phyloP scores from a whole-genome alignment of 192 early-diverging fungal species.

The Pecoramyces ruminantium region DNA sequence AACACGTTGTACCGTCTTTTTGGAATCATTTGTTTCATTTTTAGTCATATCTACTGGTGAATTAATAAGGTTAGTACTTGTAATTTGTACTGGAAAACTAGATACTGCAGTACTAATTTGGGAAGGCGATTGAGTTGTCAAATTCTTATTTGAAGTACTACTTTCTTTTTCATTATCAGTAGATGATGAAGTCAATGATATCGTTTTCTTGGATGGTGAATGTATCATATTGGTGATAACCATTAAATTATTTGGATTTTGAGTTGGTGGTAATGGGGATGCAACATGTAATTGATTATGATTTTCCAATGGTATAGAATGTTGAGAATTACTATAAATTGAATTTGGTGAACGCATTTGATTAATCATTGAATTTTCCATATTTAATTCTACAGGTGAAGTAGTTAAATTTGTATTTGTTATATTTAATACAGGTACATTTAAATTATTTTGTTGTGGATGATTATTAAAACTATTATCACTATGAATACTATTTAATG shows the following conservation, averaged over 20 bases:
- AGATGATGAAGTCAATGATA: neutral
- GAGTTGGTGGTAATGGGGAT: neutral
- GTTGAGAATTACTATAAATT: neutral
- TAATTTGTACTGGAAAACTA: no score
- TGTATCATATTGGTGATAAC: neutral
- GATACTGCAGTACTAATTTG: no score
- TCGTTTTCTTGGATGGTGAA: neutral
- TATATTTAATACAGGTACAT: neutral
- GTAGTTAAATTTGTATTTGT: neutral
- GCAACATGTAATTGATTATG: neutral
- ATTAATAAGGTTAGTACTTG: no score
- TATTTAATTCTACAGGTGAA: neutral
- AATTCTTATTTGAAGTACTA: no score
- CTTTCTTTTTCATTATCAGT: no score
- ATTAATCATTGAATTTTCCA: neutral
- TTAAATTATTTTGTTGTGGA: neutral
- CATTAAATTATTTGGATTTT: neutral
- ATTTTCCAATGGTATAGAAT: neutral
- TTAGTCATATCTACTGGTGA: neutral
- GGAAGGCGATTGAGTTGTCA: no score
- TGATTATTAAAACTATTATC: neutral
- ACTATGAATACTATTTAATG: neutral
- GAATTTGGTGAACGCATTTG: neutral
- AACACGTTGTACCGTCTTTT: neutral
- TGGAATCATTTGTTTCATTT: no score